Conservation (phyloP, 2,329 filamentous ascomycete species). For the Paraphaeosphaeria sporulosa region DNA sequence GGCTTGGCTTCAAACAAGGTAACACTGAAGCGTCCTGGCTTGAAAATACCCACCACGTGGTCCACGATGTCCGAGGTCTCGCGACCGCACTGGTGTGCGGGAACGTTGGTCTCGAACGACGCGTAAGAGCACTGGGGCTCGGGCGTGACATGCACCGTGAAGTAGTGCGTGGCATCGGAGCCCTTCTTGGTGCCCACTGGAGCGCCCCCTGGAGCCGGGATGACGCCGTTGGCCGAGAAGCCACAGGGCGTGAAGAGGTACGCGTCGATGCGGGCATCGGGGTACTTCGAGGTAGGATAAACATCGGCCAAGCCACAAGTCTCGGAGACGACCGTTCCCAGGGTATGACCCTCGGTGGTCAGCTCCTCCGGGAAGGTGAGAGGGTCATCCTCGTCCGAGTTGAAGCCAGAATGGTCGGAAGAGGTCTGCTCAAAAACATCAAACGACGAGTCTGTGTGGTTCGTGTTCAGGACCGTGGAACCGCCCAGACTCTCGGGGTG, state of each 20-base stretch:
- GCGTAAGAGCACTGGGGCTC: slow-evolving; percentile 97
- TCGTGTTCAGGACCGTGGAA: slow-evolving; percentile 47
- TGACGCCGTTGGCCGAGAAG: slow-evolving; percentile 95
- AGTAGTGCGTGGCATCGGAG: slow-evolving; percentile 73
- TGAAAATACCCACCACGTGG: slow-evolving; percentile 95
- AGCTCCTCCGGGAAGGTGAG: slow-evolving; percentile 72
- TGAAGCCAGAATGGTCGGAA: slow-evolving; percentile 66
- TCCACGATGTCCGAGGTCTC: slow-evolving; percentile 91
- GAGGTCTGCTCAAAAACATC: slow-evolving; percentile 84
- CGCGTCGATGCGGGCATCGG: slow-evolving; percentile 91
- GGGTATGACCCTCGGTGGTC: slow-evolving; percentile 90
- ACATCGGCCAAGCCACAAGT: slow-evolving; percentile 87
- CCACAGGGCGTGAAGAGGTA: slow-evolving; percentile 97
- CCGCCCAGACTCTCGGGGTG: slow-evolving; percentile 48
- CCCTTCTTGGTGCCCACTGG: slow-evolving; percentile 53
- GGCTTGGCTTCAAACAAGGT: slow-evolving; percentile 93
- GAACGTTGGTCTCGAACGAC: slow-evolving; percentile 98
- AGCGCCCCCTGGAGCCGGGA: slow-evolving; percentile 72
- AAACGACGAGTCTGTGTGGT: slow-evolving; percentile 64
- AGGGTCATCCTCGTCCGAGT: slow-evolving; percentile 62
- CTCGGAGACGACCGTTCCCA: slow-evolving; percentile 92
- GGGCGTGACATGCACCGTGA: slow-evolving; percentile 97
- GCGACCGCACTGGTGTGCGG: slow-evolving; percentile 83
- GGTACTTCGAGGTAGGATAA: slow-evolving; percentile 86
- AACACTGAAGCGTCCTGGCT: slow-evolving; percentile 95